Evolutionary conservation across 768 basidiomycete species (phyloP).

Genomic region (Suillus lakei): DNA sequence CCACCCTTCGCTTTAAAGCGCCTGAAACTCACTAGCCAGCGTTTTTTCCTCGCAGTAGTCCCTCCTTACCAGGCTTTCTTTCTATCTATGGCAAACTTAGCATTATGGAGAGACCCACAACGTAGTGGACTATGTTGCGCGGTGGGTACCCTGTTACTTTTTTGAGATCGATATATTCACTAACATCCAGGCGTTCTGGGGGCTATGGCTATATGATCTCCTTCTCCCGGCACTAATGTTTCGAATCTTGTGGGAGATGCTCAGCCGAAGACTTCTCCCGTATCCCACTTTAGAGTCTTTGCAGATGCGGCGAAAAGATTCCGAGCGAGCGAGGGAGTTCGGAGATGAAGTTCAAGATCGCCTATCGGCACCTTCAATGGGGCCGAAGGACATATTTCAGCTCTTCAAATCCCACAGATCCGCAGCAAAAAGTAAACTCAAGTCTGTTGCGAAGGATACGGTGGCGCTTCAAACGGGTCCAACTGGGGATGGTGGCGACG

Average conservation of each 20-base stretch:
- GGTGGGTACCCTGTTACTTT: slow-evolving; percentile 42
- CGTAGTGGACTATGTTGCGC: slow-evolving; percentile 54
- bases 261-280: slow-evolving; percentile 52
- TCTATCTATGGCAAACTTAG: slow-evolving; percentile 43
- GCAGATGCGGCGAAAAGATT: slow-evolving; percentile 52
- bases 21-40: slow-evolving; percentile 52
- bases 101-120: slow-evolving; percentile 57
- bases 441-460: slow-evolving; percentile 21
- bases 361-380: slow-evolving; percentile 51
- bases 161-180: slow-evolving; percentile 4
- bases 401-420: slow-evolving; percentile 50
- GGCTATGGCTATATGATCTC: slow-evolving; percentile 63
- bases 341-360: slow-evolving; percentile 52
- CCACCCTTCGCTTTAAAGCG: slow-evolving; percentile 60
- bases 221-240: slow-evolving; percentile 57
- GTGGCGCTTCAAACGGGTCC: slow-evolving; percentile 4
- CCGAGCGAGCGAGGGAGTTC: slow-evolving; percentile 55
- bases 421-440: slow-evolving; percentile 39
- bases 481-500: slow-evolving; percentile 5
- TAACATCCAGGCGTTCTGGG: slow-evolving; percentile 58
- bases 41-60: slow-evolving; percentile 58
- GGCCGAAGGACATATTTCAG: slow-evolving; percentile 57
- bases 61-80: slow-evolving; percentile 55
- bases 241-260: slow-evolving; percentile 50
- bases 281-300: slow-evolving; percentile 62